Percentiles rank a stretch among this genome's conserved stretches.
Evolutionary conservation across 1,284 basidiomycete genomes (phyloP).

Genomic region (Earliella scabrosa): DNA sequence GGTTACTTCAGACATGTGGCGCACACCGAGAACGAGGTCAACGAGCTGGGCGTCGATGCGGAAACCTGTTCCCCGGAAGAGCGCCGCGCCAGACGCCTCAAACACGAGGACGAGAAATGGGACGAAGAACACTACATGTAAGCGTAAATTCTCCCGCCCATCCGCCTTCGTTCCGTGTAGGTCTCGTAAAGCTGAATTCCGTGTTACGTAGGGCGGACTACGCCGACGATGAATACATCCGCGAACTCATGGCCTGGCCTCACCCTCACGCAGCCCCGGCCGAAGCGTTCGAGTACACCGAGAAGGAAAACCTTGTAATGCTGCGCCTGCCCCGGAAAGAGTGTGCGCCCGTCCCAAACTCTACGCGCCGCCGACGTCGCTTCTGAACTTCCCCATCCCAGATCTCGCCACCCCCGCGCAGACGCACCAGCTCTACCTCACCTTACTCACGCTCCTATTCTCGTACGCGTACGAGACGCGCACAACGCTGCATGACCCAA

Average conservation of each 20-base stretch:
- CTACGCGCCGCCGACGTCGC: neutral
- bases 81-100: constrained; percentile 51
- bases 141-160: constrained; percentile 25
- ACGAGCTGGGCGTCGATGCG: constrained; percentile 71
- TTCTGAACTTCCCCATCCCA: constrained; percentile 33
- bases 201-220: constrained; percentile 67
- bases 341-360: constrained; percentile 51
- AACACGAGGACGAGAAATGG: constrained; percentile 75
- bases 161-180: neutral
- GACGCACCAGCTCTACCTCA: constrained; percentile 65
- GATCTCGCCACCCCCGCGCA: constrained; percentile 62
- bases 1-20: constrained; percentile 73
- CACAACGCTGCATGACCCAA: constrained; percentile 74
- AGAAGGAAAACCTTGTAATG: constrained; percentile 71
- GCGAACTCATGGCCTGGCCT: constrained; percentile 66
- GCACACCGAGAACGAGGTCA: constrained; percentile 79
- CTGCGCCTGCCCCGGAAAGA: constrained; percentile 75
- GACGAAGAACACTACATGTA: constrained; percentile 84
- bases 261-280: constrained; percentile 48
- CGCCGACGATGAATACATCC: constrained; percentile 73
- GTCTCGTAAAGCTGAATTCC: neutral
- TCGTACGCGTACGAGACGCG: constrained; percentile 78
- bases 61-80: constrained; percentile 52
- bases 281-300: constrained; percentile 58
- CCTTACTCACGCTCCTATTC: constrained; percentile 71